Conservation (phyloP, 2,329 filamentous ascomycete genomes). For the Dactylellina haptotyla region DNA sequence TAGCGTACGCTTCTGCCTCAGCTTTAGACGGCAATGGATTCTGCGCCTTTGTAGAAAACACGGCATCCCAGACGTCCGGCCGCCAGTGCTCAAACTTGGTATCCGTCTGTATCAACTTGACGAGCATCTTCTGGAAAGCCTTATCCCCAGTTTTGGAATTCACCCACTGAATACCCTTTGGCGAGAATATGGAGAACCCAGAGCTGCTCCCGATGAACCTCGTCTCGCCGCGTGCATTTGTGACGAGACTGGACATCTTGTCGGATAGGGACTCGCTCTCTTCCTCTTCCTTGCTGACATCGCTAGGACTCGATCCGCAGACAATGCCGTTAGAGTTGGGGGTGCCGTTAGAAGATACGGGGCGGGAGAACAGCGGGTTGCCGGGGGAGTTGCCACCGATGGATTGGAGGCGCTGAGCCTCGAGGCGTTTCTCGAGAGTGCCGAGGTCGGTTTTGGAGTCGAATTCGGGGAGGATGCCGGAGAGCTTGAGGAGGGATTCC, state of each 20-base stretch:
- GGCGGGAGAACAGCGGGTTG: slow-evolving; percentile 65
- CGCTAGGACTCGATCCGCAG: slow-evolving; percentile 66
- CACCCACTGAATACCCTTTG: slow-evolving; percentile 97
- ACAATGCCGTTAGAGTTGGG: slow-evolving; percentile 64
- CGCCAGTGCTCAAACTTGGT: slow-evolving; percentile 98
- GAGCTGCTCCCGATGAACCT: slow-evolving; percentile 94
- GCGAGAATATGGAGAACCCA: slow-evolving; percentile 98
- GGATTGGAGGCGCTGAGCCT: slow-evolving; percentile 83
- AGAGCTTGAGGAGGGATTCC: slow-evolving; percentile 77
- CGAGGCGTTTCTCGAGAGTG: slow-evolving; percentile 70
- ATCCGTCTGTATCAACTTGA: slow-evolving; percentile 86
- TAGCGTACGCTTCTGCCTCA: slow-evolving; percentile 71
- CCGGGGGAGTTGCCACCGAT: slow-evolving; percentile 54
- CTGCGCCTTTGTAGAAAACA: slow-evolving; percentile 87
- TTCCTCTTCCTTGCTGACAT: slow-evolving; percentile 66
- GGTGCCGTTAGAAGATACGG: slow-evolving; percentile 59
- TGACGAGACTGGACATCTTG: slow-evolving; percentile 98
- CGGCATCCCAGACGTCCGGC: slow-evolving; percentile 92
- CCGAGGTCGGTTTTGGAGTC: slow-evolving; percentile 81
- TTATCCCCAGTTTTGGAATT: slow-evolving; percentile 96
- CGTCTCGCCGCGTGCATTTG: slow-evolving; percentile 92
- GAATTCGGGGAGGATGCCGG: slow-evolving; percentile 77
- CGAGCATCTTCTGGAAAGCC: slow-evolving; percentile 95
- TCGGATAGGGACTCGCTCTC: slow-evolving; percentile 91
- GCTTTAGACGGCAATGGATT: slow-evolving; percentile 82